Base-by-base conservation (phyloP, 2,329 filamentous ascomycete species). In the Colletotrichum graminicola region DNA sequence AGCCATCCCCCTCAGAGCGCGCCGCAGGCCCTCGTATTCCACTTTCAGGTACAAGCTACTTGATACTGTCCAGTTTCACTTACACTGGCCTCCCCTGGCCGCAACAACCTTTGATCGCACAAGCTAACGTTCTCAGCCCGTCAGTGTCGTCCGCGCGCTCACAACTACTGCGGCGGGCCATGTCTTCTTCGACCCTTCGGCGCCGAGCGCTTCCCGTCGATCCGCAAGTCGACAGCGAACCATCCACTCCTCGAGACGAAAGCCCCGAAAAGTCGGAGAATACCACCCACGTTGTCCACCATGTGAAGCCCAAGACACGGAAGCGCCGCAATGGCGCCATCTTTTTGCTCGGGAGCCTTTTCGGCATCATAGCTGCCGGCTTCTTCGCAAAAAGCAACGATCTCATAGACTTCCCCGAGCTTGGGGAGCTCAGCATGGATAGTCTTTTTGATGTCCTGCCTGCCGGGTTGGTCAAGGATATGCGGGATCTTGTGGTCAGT, bases 381-480 rank as follows among this genome's bases (percentile, higher is more conserved):
- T 94, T 97, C 81, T 96, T 99, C 76, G 95, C 95, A 39, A 92
- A 92, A 75, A 93, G 88, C 80, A 96, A 95, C 82, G 94, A 98
- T 78, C 87, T 98, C 73, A 95, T 98, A 74, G 94, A 94, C 73
- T 86, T 98, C 74, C 89, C 89, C 18, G 90, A 91, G 76, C 79
- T 92, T 59, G 83, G 86, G 63, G 93, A 95, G 69, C 86, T 93
- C 77, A 96, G 93, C 78, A 88, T 99, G 82, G 95, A 98, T 75
- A 92, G 90, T 73, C 82, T 98, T 68, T 86, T 97, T 67, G 96
- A 98, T 80, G 94, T 93, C 0, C 87, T 99, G 47, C 96, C 96
- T 0, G 93, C 94, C 3, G 93, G 93, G 8, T 89, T 99, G 74
- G 86, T 98, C 39, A 92, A 89, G 77, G 96, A 98, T 82, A 93